Evolutionary conservation across 1,284 basidiomycete genomes (phyloP), one percentile per base, ranked within the genome.

Genomic region (Ceratobasidium sp.): DNA sequence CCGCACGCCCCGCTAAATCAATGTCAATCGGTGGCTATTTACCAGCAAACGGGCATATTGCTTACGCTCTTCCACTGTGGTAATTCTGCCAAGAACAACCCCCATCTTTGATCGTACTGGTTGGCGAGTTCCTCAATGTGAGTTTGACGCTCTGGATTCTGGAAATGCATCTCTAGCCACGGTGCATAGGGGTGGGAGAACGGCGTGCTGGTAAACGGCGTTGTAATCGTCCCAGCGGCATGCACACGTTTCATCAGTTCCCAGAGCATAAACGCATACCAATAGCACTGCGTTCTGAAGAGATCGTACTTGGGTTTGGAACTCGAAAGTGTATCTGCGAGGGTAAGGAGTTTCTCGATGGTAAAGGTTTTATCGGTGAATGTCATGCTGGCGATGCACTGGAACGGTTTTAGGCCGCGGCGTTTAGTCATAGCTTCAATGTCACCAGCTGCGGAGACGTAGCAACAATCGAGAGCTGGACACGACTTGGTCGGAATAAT

Each of bases 201-300:
- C 38, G 38, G 38, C 8, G 10, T 8, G 17, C 8, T 20, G n/a
- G 45, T 47, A n/a, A n/a, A n/a, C 13, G 45, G 10, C 10, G 7
- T 15, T 47, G 45, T 7, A 47, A 20, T 47, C 22, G 38, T n/a
- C 15, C 20, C 38, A 15, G 35, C n/a, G 45, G 40, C 35, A 22
- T 20, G 15, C 10, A 62, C n/a, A 3, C 22, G 29, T 20, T 49
- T 27, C 43, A 38, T 50, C 31, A 27, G 29, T 15, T 62, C 58
- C 58, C 58, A 62, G 13, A 62, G 15, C 58, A 49, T 49, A 32
- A 43, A 49, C 17, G 58, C 58, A 22, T 34, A 62, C 58, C 58
- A 62, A 32, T 62, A 50, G 34, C 58, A 34, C 31, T 50, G 58
- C 10, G 29, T 35, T 4, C 15, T 35, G 10, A 62, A 49, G 5